phyloP scores from a whole-genome alignment of 352 stramenopile species.

The Paralagenidium karlingii region DNA sequence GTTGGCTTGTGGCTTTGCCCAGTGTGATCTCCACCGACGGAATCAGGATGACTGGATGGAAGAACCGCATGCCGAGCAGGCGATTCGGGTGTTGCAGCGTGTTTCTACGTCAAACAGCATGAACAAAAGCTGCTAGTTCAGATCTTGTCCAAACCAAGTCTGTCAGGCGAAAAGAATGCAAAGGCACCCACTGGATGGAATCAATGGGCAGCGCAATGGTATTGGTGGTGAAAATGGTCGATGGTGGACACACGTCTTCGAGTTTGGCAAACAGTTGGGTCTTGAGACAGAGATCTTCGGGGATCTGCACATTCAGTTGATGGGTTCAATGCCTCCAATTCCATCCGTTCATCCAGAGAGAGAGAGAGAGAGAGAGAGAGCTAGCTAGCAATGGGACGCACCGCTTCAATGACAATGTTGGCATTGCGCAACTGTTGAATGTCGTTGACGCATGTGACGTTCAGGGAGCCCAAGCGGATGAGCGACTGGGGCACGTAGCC shows the following conservation, averaged over 20 bases:
- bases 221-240: conserved; percentile 43
- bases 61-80: conserved; percentile 59
- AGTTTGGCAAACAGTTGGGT: conserved; percentile 43
- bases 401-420: conserved; percentile 47
- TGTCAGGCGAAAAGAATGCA: neutral
- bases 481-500: conserved; percentile 71
- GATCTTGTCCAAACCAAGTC: neutral
- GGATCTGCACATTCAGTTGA: conserved; percentile 22
- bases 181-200: conserved; percentile 50
- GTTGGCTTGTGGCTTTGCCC: conserved; percentile 17
- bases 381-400: too few species aligned
- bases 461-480: conserved; percentile 36
- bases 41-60: conserved; percentile 54
- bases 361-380: too few species aligned
- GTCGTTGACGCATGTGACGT: conserved; percentile 30
- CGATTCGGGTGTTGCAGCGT: conserved; percentile 26
- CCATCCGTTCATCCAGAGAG: too few species aligned
- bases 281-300: conserved; percentile 44
- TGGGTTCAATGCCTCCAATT: too few species aligned
- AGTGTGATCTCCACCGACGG: conserved; percentile 44
- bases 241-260: conserved; percentile 34
- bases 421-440: conserved; percentile 31
- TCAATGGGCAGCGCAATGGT: conserved; percentile 47
- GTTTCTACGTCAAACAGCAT: conserved; percentile 7
- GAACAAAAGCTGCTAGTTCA: neutral